Evolutionary conservation across 2,329 filamentous ascomycete species (phyloP), one percentile per base, ranked within the genome.

Genomic region (Xylariomycetidae sp.): DNA sequence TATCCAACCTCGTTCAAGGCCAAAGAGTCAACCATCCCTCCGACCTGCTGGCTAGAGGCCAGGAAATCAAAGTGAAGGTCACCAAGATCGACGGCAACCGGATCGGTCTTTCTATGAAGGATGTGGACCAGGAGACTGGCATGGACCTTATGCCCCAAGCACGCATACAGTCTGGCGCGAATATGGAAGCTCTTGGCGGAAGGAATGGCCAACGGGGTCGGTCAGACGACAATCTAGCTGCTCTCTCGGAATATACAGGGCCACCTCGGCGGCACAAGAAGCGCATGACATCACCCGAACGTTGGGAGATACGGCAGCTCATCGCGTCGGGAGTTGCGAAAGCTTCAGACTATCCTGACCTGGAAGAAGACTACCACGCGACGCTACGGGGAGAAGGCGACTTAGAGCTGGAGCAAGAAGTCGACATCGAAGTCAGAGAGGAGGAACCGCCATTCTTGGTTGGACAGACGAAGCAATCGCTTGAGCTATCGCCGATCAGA

Each of bases 221-320:
- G 44, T 54, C 50, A 41, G 65, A 59, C 25, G 58, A 66, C 22
- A 61, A 61, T 29, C 71, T 82, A 1, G 74, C 79, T 2, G 72
- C 82, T 10, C 75, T 86, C 38, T 79, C 85, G 49, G 69, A 67
- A 25, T 70, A 75, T 24, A 70, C 70, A 19, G 64, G 71, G 32
- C 61, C 67, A 6, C 70, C 68, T 1, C 65, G 70, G 45, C 74
- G 70, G 28, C 82, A 82, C 35, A 87, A 85, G 57, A 98, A 98
- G 66, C 75, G 92, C 32, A 82, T 96, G 81, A 96, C 90, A 0
- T 95, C 90, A 10, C 92, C 92, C 1, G 92, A 98, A 56, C 71
- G 92, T 53, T 98, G 92, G 90, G 92, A 98, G 58, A 95, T 98
- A 42, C 79, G 90, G 42, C 92, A 98, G 54, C 70, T 98, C 32